Base-by-base conservation (phyloP, 2,329 filamentous ascomycete species). In the Ascochyta fabae region DNA sequence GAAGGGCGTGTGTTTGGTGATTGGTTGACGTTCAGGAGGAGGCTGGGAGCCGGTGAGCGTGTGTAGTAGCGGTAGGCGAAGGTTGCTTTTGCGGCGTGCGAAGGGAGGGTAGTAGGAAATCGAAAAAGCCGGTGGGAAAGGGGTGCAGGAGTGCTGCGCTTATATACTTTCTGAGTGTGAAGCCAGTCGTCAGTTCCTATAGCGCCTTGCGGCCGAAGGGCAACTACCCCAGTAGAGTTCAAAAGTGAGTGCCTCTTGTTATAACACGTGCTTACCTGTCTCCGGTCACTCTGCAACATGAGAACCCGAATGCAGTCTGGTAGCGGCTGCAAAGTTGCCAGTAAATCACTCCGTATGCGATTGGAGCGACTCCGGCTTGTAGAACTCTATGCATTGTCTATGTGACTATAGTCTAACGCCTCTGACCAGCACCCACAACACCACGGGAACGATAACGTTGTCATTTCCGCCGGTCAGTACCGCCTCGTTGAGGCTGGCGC, bases 381-480 rank as follows among this genome's bases (percentile, higher is more conserved):
- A 6, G 13, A 19, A 9, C 34, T 19, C 19, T n/a, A 41, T 41
- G 41, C 23, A 27, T 50, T 41, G 26, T 54, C 42, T 51, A 51
- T 38, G 10, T 22, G 26, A 12, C 51, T 62, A 73, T 34, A 73
- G 53, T 51, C 83, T 83, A 57, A 94, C 76, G 19, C 91, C 91
- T 76, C 94, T 90, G 35, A 96, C 92, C 68, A 96, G 87, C 56
- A 93, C 84, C 95, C 95, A 99, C 58, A 99, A 78, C 46, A 96
- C 87, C 53, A 99, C 86, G 4, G 95, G 95, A 61, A 98, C 94
- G 61, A 98, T 88, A 16, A 99, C 95, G 80, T 99, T 99, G 81
- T 99, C 95, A 76, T 99, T 99, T 27, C 94, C 95, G 2, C 95
- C 95, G 13, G 95, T 98, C 61, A 99, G 79, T 42, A 97, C 94